Evolutionary conservation across 2,329 filamentous ascomycete species (phyloP), one percentile per base, ranked within the genome.

Genomic region (Penicillium sp.): DNA sequence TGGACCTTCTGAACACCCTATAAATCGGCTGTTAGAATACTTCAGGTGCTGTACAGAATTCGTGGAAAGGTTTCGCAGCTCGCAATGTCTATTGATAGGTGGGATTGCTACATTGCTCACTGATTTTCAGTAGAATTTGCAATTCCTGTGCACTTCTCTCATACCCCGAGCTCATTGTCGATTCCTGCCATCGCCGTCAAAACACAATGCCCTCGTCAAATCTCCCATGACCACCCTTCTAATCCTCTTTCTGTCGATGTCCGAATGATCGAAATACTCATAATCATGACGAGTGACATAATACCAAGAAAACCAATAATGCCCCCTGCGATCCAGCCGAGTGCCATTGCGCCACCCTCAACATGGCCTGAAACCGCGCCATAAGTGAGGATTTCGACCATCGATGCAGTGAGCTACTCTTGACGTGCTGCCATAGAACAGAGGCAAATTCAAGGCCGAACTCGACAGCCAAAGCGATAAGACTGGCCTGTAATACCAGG

Each of bases 401-500:
- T 50, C 1, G 52, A 52, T 10, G 44, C 50, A 1, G 53, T 49
- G 56, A 36, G 17, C 46, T 46, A 15, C 42, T 51, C 18, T 48
- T 55, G 13, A 60, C 48, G 34, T 60, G 56, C 37, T 56, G 49
- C 58, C 58, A 60, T 2, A 60, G 21, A 7, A 51, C 41, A 4
- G 58, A 59, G 10, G 55, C 24, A 23, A 57, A 32, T 5, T 21
- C 29, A 33, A 59, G 52, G 7, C 26, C 26, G 20, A 55, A 45
- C 3, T n/a, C 45, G 3, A 47, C 4, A 7, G 4, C 15, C 13
- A 27, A 18, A 5, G 24, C 7, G 7, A 23, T n/a, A 12, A 52
- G n/a, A 12, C 23, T 18, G 15, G 24, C 26, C 7, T 41, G 44
- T 12, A 23, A 21, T 10, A 50, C 36, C 12, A 9, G 7, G 21